Percentiles rank a stretch among this genome's conserved stretches.
These are phyloP conservation scores for Eutrema salsugineum DNA, from an alignment of 441 rosid species.

Conservation along the genomic window DNA sequence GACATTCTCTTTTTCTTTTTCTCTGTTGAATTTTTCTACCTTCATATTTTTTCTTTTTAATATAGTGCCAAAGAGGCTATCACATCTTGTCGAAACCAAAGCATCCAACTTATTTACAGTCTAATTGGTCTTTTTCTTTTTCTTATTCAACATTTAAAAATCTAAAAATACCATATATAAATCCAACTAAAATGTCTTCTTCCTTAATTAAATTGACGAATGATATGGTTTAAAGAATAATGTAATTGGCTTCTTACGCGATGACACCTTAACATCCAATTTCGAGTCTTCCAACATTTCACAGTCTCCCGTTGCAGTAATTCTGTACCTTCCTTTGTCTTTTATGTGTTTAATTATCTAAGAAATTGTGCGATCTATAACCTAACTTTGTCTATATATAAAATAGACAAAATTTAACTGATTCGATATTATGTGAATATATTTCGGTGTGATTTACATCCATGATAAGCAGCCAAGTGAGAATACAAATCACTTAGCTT, in stretches of 20 bases:
- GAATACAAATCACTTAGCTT: conserved; percentile 4
- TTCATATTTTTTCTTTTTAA: neutral
- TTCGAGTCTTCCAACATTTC: neutral
- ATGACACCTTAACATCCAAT: neutral
- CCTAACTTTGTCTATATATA: neutral
- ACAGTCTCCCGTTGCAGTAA: neutral
- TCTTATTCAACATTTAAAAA: neutral
- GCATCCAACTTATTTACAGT: neutral
- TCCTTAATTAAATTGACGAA: neutral
- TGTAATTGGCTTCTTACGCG: neutral
- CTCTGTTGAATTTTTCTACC: neutral
- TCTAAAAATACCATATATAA: neutral
- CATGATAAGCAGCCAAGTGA: conserved; percentile 12
- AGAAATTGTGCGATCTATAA: neutral
- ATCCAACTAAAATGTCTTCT: neutral
- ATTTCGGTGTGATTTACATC: conserved; percentile 2
- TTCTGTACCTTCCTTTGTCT: neutral
- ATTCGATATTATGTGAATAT: neutral
- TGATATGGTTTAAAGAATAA: neutral
- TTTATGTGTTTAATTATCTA: neutral
- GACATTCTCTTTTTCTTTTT: neutral
- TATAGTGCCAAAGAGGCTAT: conserved; percentile 18
- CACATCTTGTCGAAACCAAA: conserved; percentile 15
- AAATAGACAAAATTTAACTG: neutral
- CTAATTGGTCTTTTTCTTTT: too few relatives aligned